These are phyloP conservation scores for Colletotrichum chrysophilum DNA, from an alignment of 2,329 filamentous ascomycete genomes.

Conservation along the genomic window DNA sequence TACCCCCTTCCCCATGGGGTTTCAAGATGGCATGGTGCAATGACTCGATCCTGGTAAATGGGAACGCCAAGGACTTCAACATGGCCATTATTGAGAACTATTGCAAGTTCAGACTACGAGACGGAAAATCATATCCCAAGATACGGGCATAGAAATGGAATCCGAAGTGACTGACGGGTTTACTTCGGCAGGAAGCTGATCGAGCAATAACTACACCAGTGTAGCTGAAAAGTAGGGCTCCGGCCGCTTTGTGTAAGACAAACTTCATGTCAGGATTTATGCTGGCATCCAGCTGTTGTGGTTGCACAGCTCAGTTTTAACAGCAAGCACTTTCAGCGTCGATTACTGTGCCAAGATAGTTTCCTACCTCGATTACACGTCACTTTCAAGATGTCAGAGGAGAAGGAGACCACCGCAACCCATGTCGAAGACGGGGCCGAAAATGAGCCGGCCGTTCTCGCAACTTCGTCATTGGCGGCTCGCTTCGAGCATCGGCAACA, in stretches of 20 bases:
- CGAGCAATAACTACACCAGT: neutral
- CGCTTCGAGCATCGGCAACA: slow-evolving; percentile 12
- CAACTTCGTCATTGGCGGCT: neutral
- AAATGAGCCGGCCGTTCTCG: neutral
- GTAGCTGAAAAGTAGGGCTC: neutral
- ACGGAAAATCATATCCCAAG: neutral
- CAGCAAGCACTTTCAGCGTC: neutral
- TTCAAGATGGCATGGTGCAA: neutral
- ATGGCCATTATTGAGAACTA: neutral
- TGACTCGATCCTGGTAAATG: neutral
- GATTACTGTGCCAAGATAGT: neutral
- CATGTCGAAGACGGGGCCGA: neutral
- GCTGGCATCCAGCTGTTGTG: neutral
- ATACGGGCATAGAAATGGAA: neutral
- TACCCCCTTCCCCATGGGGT: neutral
- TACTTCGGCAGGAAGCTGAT: neutral
- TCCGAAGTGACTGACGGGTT: neutral
- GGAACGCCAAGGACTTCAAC: neutral
- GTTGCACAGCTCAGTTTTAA: neutral
- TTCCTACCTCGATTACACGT: neutral
- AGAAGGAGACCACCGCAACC: neutral
- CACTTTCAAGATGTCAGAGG: neutral
- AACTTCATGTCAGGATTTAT: neutral
- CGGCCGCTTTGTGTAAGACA: neutral
- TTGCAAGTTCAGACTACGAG: neutral